Base-by-base conservation (phyloP, 208 protist species). In the Strigomonas culicis region DNA sequence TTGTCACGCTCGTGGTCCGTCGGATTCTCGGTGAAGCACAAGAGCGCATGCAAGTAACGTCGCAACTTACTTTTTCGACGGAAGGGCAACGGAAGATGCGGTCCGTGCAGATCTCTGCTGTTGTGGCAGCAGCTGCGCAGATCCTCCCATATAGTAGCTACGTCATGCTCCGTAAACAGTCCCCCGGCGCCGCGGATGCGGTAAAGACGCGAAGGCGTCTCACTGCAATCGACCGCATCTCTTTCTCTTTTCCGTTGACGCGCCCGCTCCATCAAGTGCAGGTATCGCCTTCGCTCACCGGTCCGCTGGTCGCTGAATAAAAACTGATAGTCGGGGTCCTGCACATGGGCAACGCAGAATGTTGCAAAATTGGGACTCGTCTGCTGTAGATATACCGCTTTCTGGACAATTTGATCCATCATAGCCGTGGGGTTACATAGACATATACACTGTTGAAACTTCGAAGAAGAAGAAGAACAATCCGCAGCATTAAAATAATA, bases 221-320 rank as follows among this genome's bases (percentile, higher is more conserved):
- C 58, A 4, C 65, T 68, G 58, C 75, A 83, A 24, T 75, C 72
- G 61, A 86, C 74, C 13, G 58, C 2, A 44, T 82, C 58, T 53
- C 10, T 3, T 58, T 36, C 10, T 58, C 19, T 58, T 41, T 17
- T 6, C 36, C 36, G 13, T 13, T 13, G 13, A 6, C 36, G 6
- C 6, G 6, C 13, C 36, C 6, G 36, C 52, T 58, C 25, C 30
- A 34, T n/a, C 25, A 30, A 22, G 21, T 58, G 15, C 52, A 58
- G 6, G 52, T 36, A 58, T 19, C n/a, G 32, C 10, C 10, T 8
- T 58, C 10, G 22, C 10, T 58, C 52, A 13, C 52, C 7, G 30
- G 4, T 55, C 13, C n/a, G n/a, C 49, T 4, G 8, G 15, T 22
- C 25, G 32, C 3, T 15, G 52, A 41, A 58, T 41, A 58, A n/a